A percentile compares a stretch with the other conserved stretches of the same genome.
Evolutionary conservation across 306 rosid genomes (phyloP).

Genomic region (Rosa chinensis): DNA sequence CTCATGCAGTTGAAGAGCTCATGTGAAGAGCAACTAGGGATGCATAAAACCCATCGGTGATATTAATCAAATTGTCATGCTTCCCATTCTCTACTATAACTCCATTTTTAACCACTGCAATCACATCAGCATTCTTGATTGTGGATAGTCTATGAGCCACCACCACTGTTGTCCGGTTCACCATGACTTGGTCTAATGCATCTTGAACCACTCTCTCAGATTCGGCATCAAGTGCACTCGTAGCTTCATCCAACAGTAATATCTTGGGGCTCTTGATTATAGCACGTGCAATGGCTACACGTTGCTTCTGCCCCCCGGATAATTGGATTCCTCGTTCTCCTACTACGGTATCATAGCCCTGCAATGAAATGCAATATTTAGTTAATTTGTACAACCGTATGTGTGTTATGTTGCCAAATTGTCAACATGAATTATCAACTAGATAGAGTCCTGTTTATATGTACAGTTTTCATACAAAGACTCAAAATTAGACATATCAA

Average conservation of each 20-base stretch:
- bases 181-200: conserved; percentile 78
- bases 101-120: conserved; percentile 88
- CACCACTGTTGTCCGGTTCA: conserved; percentile 72
- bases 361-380: neutral
- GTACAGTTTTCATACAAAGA: neutral
- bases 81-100: conserved; percentile 79
- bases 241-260: conserved; percentile 76
- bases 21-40: conserved; percentile 75
- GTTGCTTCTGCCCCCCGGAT: conserved; percentile 86
- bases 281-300: conserved; percentile 85
- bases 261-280: conserved; percentile 80
- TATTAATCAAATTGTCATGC: conserved; percentile 62
- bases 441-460: neutral
- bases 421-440: neutral
- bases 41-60: conserved; percentile 73
- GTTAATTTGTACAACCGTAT: neutral
- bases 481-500: neutral
- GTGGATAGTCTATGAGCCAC: conserved; percentile 86
- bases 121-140: conserved; percentile 76
- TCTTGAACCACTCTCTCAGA: conserved; percentile 91
- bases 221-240: conserved; percentile 84
- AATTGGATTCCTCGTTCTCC: conserved; percentile 85
- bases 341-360: conserved; percentile 79
- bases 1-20: conserved; percentile 45
- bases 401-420: neutral